Percentiles rank a stretch among this genome's conserved stretches.
phyloP scores from a whole-genome alignment of 768 basidiomycete species.

The Pulveroboletus sp. region DNA sequence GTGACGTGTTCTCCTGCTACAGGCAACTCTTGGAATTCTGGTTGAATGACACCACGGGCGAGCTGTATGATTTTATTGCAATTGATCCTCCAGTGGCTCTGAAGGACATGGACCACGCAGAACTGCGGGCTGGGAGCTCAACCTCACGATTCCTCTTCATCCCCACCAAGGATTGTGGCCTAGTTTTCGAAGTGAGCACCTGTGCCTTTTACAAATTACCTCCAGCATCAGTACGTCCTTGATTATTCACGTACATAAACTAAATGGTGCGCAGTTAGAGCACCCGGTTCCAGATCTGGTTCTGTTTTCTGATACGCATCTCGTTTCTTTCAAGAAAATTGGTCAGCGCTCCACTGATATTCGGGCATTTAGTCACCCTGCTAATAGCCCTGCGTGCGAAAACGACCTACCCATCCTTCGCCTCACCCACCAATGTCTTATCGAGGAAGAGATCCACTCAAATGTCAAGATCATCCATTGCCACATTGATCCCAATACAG shows the following conservation, averaged over 20 bases:
- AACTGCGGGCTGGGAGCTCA: background rate
- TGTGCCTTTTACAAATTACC: background rate
- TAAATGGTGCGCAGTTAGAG: no score
- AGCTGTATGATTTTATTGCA: background rate
- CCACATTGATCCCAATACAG: no score
- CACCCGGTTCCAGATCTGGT: background rate
- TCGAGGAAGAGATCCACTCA: no score
- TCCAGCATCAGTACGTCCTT: background rate
- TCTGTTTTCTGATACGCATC: background rate
- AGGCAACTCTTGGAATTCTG: background rate
- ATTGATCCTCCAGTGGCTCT: background rate
- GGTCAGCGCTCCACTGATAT: no score
- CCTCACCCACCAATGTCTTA: no score
- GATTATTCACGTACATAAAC: no score
- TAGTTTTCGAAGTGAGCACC: background rate
- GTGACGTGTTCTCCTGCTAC: no score
- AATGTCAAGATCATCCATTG: no score
- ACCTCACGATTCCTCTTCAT: background rate
- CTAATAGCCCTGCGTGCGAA: no score
- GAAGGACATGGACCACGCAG: rapidly evolving
- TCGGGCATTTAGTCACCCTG: no score
- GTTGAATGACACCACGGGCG: background rate
- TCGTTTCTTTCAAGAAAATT: background rate
- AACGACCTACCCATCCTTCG: no score
- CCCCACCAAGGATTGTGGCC: rapidly evolving